phyloP scores from a whole-genome alignment of 2,329 filamentous ascomycete species.

The Penicillium sp. region DNA sequence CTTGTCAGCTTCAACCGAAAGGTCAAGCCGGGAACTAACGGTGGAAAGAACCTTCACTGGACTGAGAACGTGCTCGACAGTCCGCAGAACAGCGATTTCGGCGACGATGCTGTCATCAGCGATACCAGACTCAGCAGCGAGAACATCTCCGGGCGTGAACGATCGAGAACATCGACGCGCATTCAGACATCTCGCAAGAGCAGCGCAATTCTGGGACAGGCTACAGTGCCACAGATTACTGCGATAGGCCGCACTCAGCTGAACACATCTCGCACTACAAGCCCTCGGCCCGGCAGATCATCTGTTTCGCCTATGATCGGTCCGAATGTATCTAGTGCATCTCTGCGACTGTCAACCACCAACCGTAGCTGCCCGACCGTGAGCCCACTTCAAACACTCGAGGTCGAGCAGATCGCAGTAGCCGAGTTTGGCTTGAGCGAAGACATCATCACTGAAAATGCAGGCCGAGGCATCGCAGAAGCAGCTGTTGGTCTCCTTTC shows the following conservation, averaged over 20 bases:
- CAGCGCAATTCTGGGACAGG: slow-evolving; percentile 41
- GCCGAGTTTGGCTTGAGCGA: slow-evolving; percentile 83
- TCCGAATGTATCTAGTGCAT: slow-evolving; percentile 37
- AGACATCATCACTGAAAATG: slow-evolving; percentile 88
- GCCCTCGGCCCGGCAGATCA: slow-evolving; percentile 41
- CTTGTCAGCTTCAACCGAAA: slow-evolving; percentile 82
- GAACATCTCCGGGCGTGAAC: slow-evolving; percentile 45
- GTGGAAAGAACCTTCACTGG: slow-evolving; percentile 87
- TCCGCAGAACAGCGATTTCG: slow-evolving; percentile 70
- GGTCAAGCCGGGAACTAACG: slow-evolving; percentile 64
- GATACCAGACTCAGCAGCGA: slow-evolving; percentile 48
- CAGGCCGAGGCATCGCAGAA: slow-evolving; percentile 83
- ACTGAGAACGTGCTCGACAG: slow-evolving; percentile 84
- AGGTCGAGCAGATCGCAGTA: slow-evolving; percentile 86
- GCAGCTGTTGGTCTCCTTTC: slow-evolving; percentile 68
- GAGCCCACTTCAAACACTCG: slow-evolving; percentile 78
- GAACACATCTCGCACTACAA: slow-evolving; percentile 38
- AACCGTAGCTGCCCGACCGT: slow-evolving; percentile 58
- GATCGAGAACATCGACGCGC: slow-evolving; percentile 38
- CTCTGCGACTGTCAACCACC: slow-evolving; percentile 54
- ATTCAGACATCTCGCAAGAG: slow-evolving; percentile 42
- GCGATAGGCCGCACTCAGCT: slow-evolving; percentile 36
- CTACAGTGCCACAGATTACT: slow-evolving; percentile 36
- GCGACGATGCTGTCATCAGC: slow-evolving; percentile 53
- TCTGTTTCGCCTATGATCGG: slow-evolving; percentile 45